These are phyloP conservation scores for Tetracladium setigerum DNA, from an alignment of 495 filamentous ascomycete species.

Conservation along the genomic window DNA sequence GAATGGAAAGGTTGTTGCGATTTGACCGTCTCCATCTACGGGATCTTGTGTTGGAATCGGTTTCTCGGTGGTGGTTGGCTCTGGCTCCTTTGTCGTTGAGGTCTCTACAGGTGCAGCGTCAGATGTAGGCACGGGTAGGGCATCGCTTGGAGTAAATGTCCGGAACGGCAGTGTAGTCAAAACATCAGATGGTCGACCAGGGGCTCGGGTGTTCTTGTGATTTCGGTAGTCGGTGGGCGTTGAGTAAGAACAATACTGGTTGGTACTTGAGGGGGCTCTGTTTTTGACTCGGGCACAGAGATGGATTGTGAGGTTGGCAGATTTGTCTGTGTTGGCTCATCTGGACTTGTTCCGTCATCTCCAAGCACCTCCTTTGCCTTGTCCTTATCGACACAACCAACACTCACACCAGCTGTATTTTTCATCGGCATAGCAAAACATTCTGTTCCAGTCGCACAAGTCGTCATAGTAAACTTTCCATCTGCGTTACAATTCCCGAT, in stretches of 20 bases:
- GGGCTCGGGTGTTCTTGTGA: not conserved
- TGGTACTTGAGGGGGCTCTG: not conserved
- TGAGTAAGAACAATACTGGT: not conserved
- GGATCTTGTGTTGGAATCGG: no score
- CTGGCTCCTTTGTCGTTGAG: no score
- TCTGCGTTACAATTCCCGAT: constrained; percentile 12
- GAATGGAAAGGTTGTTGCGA: no score
- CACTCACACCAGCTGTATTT: constrained; percentile 9
- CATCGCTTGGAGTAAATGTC: no score
- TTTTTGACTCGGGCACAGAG: not conserved
- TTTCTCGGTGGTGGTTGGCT: no score
- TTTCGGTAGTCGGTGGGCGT: not conserved
- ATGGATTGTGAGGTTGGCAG: not conserved
- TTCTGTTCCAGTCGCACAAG: constrained; percentile 7
- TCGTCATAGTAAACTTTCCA: constrained; percentile 13
- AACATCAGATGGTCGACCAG: not conserved
- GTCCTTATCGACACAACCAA: constrained; percentile 15
- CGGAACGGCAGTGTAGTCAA: not conserved
- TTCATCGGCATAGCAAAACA: constrained; percentile 22
- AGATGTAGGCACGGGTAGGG: no score
- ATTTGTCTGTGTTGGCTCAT: not conserved
- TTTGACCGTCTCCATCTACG: no score
- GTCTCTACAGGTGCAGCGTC: no score
- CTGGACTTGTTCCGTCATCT: not conserved
- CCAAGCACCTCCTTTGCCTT: constrained; percentile 8